These are phyloP conservation scores for Sphaceloma murrayae DNA, from an alignment of 2,329 filamentous ascomycete species.

Conservation along the genomic window DNA sequence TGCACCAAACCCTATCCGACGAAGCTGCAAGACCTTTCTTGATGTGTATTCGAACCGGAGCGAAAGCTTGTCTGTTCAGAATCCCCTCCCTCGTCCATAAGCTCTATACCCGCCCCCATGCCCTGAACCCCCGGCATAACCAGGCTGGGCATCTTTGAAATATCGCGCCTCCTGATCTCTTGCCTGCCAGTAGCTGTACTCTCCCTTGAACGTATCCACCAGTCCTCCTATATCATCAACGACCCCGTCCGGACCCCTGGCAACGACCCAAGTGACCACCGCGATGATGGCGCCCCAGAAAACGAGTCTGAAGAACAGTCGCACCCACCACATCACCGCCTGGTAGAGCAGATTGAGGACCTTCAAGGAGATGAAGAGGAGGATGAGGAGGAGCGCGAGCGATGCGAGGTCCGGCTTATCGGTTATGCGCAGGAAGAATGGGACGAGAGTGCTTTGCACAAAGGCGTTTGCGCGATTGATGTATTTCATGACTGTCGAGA, in stretches of 20 bases:
- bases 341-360: conserved; percentile 61
- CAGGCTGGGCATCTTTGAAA: conserved; percentile 2
- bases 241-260: conserved; percentile 55
- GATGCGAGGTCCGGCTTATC: conserved; percentile 40
- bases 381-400: conserved; percentile 47
- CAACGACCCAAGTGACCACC: conserved; percentile 48
- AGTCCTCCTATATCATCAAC: conserved; percentile 46
- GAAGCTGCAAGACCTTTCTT: too few species aligned
- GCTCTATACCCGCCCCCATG: conserved; percentile 1
- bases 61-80: too few species aligned
- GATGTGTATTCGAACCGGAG: too few species aligned
- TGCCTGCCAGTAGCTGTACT: conserved; percentile 32
- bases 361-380: conserved; percentile 54
- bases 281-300: conserved; percentile 55
- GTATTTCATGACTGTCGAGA: conserved; percentile 5
- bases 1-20: too few species aligned
- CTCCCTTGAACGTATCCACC: conserved; percentile 30
- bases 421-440: conserved; percentile 25
- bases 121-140: conserved; percentile 6
- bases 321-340: conserved; percentile 66
- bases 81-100: conserved; percentile 11
- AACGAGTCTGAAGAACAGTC: conserved; percentile 51
- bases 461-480: conserved; percentile 10
- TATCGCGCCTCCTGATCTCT: conserved; percentile 21
- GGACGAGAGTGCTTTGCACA: conserved; percentile 23